Base-by-base conservation (phyloP, 345 rosid species). In the Arabis hirsuta region DNA sequence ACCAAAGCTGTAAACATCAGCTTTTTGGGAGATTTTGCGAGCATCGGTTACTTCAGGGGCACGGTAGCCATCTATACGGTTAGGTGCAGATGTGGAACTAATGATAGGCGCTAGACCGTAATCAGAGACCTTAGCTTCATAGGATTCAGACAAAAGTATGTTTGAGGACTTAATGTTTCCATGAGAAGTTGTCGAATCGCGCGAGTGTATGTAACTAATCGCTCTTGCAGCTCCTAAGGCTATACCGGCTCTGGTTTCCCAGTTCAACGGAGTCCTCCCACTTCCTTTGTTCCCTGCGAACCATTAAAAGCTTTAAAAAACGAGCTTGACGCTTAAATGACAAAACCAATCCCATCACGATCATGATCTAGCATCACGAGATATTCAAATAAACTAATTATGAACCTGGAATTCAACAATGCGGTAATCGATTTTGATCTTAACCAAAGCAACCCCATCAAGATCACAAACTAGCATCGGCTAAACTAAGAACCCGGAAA, bases 91-190 rank as follows among this genome's bases (percentile, higher is more conserved):
- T 13, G 90, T 67, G 4, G 97, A 90, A 32, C 88, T 87, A 9
- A 85, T 88, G 54, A 95, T 89, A 14, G 81, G 84, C 3, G 97
- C 90, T 24, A 95, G 93, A 52, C 97, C 92, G 24, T 85, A 90
- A 74, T 95, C 97, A 10, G 97, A 90, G 55, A 91, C 88, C 24
- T 88, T 89, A 50, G 93, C 89, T 62, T 88, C 90, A 43, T 84
- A 84, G 19, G 84, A 79, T 29, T 83, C 81, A 38, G 97, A 71
- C n/a, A 95, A 89, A 7, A 95, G 92, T 70, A 95, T 76, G 66
- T 91, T 95, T 3, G 99, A 88, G 7, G 99, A 95, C 79, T 91
- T 95, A 20, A 95, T 86, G 80, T 88, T 95, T 63, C 99, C 99
- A 66, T 95, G 99, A 69, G 91, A 91, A 56, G 82, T 79, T 22